Percentiles rank a stretch among this genome's conserved stretches.
Conservation (phyloP, 2,329 filamentous ascomycete genomes). For the Phialemonium atrogriseum region DNA sequence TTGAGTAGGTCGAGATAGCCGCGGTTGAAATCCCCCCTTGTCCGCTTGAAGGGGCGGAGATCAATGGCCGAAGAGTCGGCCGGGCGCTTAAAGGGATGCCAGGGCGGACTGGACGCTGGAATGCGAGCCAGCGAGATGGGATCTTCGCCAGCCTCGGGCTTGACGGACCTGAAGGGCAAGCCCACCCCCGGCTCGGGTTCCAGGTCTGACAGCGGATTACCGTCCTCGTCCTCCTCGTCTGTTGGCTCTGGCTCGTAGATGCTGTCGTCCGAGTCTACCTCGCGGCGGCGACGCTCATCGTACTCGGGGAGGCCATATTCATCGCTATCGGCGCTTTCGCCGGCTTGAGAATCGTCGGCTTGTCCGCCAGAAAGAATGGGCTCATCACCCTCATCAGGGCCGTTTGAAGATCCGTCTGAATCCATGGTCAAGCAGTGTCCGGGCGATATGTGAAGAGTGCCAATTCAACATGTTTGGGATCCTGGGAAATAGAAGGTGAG, state of each 20-base stretch:
- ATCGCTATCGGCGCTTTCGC: too few relatives aligned
- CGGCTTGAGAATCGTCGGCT: too few relatives aligned
- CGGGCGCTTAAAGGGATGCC: slow-evolving; percentile 1
- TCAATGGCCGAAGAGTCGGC: not conserved
- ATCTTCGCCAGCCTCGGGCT: not conserved
- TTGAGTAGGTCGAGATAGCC: slow-evolving; percentile 47
- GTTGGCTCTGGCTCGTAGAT: not conserved
- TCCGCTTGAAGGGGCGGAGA: slow-evolving; percentile 34
- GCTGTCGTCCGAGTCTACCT: too few relatives aligned
- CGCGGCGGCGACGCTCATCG: too few relatives aligned
- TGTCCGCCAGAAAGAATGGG: too few relatives aligned
- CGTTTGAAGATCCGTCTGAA: slow-evolving; percentile 2
- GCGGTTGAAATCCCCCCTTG: slow-evolving; percentile 31
- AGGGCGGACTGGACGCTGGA: not conserved
- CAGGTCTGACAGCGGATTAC: too few relatives aligned
- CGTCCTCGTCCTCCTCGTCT: not conserved
- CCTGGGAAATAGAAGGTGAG: too few relatives aligned
- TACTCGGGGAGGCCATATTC: too few relatives aligned
- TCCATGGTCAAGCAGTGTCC: too few relatives aligned
- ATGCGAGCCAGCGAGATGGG: not conserved
- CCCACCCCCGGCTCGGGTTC: not conserved
- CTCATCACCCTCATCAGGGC: slow-evolving; percentile 2
- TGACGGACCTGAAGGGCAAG: too few relatives aligned
- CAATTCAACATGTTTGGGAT: too few relatives aligned
- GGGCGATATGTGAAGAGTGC: too few relatives aligned